phyloP scores from a whole-genome alignment of 164 flowering plant species.

The Kingdonia uniflora region DNA sequence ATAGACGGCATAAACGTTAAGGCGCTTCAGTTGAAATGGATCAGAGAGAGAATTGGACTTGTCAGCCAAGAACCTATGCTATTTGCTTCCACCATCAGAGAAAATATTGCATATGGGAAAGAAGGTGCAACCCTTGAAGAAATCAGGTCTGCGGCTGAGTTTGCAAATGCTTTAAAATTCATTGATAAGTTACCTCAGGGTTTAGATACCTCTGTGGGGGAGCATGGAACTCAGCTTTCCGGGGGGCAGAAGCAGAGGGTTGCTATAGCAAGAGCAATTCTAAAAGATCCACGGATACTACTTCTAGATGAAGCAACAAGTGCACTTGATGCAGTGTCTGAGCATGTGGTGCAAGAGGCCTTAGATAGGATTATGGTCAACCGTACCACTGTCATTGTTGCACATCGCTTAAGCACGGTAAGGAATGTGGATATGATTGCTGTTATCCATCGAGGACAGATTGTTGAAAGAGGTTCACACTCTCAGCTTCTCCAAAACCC shows the following conservation, averaged over 20 bases:
- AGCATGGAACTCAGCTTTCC: constrained; percentile 10
- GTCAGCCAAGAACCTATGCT: background rate
- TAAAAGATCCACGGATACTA: constrained; percentile 26
- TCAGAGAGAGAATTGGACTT: constrained; percentile 2
- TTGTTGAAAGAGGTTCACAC: constrained; percentile 46
- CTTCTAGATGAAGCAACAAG: constrained; percentile 42
- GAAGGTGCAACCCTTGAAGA: constrained; percentile 2
- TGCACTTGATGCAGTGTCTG: constrained; percentile 47
- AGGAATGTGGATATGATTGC: too few species aligned
- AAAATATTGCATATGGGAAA: background rate
- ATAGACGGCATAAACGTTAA: background rate
- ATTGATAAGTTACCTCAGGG: constrained; percentile 6
- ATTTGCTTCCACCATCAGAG: background rate
- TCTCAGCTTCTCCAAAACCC: constrained; percentile 28
- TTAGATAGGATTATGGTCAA: too few species aligned
- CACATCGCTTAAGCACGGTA: constrained; percentile 44
- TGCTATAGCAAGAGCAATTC: constrained; percentile 14
- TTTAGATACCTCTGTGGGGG: constrained; percentile 9
- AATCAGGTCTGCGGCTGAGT: background rate
- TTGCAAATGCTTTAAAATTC: background rate
- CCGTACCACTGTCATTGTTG: too few species aligned
- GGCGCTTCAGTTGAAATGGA: background rate
- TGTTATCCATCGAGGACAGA: too few species aligned
- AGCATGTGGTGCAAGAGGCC: constrained; percentile 37
- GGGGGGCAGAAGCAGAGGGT: constrained; percentile 11